phyloP scores from a whole-genome alignment of 345 rosid species.

The Camelina neglecta region DNA sequence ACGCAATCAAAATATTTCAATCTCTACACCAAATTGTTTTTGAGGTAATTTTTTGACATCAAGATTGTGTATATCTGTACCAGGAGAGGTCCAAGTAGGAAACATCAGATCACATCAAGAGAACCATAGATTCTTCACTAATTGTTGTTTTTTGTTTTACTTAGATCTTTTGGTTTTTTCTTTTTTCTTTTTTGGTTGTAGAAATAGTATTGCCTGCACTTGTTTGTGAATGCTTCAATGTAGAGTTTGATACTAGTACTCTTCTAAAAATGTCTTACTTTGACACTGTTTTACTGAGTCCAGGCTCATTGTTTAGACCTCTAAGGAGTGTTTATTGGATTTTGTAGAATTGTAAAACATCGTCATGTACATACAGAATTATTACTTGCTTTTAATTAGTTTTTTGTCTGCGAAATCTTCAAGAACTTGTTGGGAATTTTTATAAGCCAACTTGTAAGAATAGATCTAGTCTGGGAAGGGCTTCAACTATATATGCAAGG shows the following conservation, averaged over 20 bases:
- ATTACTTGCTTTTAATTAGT: no score
- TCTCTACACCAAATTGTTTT: background rate
- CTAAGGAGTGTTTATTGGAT: conserved; percentile 30
- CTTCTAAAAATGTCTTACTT: conserved; percentile 4
- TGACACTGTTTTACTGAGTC: conserved; percentile 6
- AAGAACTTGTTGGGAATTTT: background rate
- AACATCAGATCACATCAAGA: conserved; percentile 38
- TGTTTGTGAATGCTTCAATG: conserved; percentile 27
- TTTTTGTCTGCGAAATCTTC: background rate
- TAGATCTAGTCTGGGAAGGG: background rate
- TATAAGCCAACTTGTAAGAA: background rate
- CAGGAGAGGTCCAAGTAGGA: conserved; percentile 45
- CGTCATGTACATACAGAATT: background rate
- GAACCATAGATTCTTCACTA: conserved; percentile 32
- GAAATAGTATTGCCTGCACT: conserved; percentile 5
- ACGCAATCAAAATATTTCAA: background rate
- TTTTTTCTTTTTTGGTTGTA: background rate
- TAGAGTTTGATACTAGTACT: conserved; percentile 28
- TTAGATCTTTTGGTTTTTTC: background rate
- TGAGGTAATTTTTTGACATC: conserved; percentile 14
- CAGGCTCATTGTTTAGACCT: conserved; percentile 2
- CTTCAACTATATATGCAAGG: conserved; percentile 10
- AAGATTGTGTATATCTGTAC: conserved; percentile 27
- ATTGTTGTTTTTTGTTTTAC: background rate
- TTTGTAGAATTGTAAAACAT: conserved; percentile 20